phyloP scores from a whole-genome alignment of 108 stramenopile species.

The Stephanodiscus triporus region DNA sequence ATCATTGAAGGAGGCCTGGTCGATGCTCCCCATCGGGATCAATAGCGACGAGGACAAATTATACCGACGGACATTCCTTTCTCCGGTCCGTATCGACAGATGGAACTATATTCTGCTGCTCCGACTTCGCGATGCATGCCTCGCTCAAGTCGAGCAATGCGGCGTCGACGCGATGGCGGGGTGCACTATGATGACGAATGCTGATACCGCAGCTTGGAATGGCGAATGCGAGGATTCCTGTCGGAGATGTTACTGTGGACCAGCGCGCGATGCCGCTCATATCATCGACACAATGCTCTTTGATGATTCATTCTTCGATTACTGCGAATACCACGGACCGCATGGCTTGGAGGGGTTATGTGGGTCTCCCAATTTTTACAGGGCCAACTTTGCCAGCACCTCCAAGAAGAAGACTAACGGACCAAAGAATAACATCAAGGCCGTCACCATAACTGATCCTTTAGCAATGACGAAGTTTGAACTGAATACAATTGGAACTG shows the following conservation, averaged over 20 bases:
- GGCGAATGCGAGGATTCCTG: neutral
- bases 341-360: conserved; percentile 34
- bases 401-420: conserved; percentile 10
- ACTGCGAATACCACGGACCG: conserved; percentile 50
- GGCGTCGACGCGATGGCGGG: neutral
- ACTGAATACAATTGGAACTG: conserved; percentile 14
- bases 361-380: conserved; percentile 44
- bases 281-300: conserved; percentile 37
- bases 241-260: conserved; percentile 19
- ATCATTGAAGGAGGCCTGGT: conserved; percentile 21
- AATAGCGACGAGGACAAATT: conserved; percentile 24
- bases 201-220: neutral
- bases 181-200: neutral
- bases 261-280: conserved; percentile 24
- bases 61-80: conserved; percentile 24
- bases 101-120: conserved; percentile 23
- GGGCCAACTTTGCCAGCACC: conserved; percentile 20
- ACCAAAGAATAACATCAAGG: neutral
- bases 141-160: conserved; percentile 8
- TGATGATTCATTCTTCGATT: conserved; percentile 34
- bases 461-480: conserved; percentile 5
- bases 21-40: conserved; percentile 28
- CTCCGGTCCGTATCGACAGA: conserved; percentile 38
- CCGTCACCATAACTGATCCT: neutral
- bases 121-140: conserved; percentile 35